Percentiles rank a stretch among this genome's conserved stretches.
phyloP scores from a whole-genome alignment of 2,329 filamentous ascomycete species.

The Delphinella strobiligena region DNA sequence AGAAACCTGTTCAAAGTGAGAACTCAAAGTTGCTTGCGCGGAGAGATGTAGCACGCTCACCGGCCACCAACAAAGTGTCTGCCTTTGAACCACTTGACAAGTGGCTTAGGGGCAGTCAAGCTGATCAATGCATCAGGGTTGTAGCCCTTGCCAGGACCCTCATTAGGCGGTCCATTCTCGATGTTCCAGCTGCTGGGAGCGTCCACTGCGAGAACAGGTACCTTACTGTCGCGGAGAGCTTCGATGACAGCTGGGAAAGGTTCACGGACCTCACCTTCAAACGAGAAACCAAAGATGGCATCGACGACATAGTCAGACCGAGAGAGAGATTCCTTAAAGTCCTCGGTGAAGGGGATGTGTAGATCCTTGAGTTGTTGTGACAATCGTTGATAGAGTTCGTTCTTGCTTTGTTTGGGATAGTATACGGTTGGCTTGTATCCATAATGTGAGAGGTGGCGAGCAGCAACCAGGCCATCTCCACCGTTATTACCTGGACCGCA shows the following conservation, averaged over 20 bases:
- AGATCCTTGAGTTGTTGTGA: constrained; percentile 76
- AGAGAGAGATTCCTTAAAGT: constrained; percentile 57
- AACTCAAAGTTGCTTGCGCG: not conserved
- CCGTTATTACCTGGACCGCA: constrained; percentile 74
- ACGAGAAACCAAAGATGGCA: constrained; percentile 91
- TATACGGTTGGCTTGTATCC: constrained; percentile 83
- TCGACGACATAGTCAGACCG: constrained; percentile 75
- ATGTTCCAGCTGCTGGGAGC: constrained; percentile 94
- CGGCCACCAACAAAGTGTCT: constrained; percentile 86
- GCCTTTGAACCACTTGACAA: constrained; percentile 72
- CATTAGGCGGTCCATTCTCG: constrained; percentile 65
- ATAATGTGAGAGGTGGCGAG: constrained; percentile 81
- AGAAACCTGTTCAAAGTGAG: no score
- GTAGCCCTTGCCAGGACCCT: constrained; percentile 68
- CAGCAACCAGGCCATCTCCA: constrained; percentile 88
- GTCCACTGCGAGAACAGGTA: constrained; percentile 81
- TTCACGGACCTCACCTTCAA: constrained; percentile 82
- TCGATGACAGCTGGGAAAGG: constrained; percentile 76
- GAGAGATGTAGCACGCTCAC: constrained; percentile 32
- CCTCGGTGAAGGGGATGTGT: constrained; percentile 68
- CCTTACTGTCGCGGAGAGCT: constrained; percentile 56
- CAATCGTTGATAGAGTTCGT: constrained; percentile 79
- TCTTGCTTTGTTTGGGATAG: constrained; percentile 85
- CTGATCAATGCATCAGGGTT: constrained; percentile 73
- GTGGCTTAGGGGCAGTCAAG: constrained; percentile 84